Conservation (phyloP, 2,329 filamentous ascomycete species). For the Penicillium digitatum region DNA sequence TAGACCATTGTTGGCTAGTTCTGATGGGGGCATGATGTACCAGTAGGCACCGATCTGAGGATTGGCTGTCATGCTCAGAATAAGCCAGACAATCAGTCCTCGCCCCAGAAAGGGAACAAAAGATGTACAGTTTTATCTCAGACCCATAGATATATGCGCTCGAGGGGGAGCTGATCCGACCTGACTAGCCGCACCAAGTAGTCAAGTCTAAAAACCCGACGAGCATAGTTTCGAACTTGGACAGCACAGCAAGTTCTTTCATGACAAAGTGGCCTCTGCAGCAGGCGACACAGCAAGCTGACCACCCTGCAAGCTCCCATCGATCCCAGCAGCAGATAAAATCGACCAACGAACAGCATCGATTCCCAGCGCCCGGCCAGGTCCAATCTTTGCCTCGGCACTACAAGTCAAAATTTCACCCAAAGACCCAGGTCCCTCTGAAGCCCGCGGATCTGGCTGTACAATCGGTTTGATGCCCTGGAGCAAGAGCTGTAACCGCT, state of each 20-base stretch:
- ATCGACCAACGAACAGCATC: constrained; percentile 62
- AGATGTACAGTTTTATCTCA: not conserved
- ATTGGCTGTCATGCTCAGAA: not conserved
- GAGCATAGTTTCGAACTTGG: not conserved
- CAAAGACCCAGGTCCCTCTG: constrained; percentile 42
- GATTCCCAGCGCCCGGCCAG: constrained; percentile 54
- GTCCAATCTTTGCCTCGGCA: constrained; percentile 47
- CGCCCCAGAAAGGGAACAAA: not conserved
- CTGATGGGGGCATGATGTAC: not conserved
- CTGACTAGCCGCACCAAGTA: not conserved
- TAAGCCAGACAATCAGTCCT: not conserved
- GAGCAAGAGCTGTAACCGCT: constrained; percentile 40
- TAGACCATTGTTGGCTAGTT: not conserved
- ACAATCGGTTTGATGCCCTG: constrained; percentile 40
- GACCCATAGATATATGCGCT: not conserved
- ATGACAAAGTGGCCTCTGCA: constrained; percentile 1
- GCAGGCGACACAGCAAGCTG: constrained; percentile 2
- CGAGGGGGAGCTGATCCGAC: not conserved
- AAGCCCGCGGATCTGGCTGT: constrained; percentile 41
- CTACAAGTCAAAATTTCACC: constrained; percentile 61
- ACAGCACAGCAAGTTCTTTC: not conserved
- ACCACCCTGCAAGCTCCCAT: constrained; percentile 35
- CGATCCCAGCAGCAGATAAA: constrained; percentile 58
- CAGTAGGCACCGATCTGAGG: not conserved
- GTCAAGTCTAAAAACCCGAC: not conserved